A percentile compares a stretch with the other conserved stretches of the same genome.
phyloP scores from a whole-genome alignment of 2,329 filamentous ascomycete species.

The Aureobasidium melanogenum region DNA sequence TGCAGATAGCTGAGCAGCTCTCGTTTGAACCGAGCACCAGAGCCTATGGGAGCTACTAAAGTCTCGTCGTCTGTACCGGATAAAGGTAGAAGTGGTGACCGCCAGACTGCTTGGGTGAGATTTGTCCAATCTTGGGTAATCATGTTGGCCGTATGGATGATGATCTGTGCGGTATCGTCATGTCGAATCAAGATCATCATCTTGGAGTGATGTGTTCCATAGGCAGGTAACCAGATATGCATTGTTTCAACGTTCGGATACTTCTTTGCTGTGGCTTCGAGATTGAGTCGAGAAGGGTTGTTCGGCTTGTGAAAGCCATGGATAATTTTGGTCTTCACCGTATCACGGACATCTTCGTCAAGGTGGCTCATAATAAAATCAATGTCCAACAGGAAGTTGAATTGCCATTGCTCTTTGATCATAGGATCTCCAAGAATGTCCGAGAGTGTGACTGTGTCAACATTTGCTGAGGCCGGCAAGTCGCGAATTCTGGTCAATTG shows the following conservation, averaged over 20 bases:
- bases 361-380: slow-evolving; percentile 54
- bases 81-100: slow-evolving; percentile 63
- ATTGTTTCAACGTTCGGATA: slow-evolving; percentile 63
- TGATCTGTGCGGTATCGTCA: slow-evolving; percentile 65
- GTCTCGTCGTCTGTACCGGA: slow-evolving; percentile 28
- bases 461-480: slow-evolving; percentile 51
- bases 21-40: slow-evolving; percentile 62
- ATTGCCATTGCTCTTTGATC: slow-evolving; percentile 63
- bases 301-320: slow-evolving; percentile 63
- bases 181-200: slow-evolving; percentile 78
- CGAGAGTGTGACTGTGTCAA: slow-evolving; percentile 54
- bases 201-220: slow-evolving; percentile 79
- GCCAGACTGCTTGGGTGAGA: slow-evolving; percentile 79
- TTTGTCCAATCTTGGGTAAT: slow-evolving; percentile 81
- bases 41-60: slow-evolving; percentile 38
- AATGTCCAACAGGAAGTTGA: slow-evolving; percentile 58
- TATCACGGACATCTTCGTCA: slow-evolving; percentile 44
- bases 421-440: slow-evolving; percentile 67
- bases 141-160: slow-evolving; percentile 89
- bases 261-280: slow-evolving; percentile 53
- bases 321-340: slow-evolving; percentile 50
- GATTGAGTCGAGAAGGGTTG: slow-evolving; percentile 46
- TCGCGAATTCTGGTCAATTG: slow-evolving; percentile 62
- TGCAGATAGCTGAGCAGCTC: slow-evolving; percentile 66
- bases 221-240: slow-evolving; percentile 71